Evolutionary conservation across 768 basidiomycete genomes (phyloP).

Genomic region (Leccinum olivaceopallidum): DNA sequence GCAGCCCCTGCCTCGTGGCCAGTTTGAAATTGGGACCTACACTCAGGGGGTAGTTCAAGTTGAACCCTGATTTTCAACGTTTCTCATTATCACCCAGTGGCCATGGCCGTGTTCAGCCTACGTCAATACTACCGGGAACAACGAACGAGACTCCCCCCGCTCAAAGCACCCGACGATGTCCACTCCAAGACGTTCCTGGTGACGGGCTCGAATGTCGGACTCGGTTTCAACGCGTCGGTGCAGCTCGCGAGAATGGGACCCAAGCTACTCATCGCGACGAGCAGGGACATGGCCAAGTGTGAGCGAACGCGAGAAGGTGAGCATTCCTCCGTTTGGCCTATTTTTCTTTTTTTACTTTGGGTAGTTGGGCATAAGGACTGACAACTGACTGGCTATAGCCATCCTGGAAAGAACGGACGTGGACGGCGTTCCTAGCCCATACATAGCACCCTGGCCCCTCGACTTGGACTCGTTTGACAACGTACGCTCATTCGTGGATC

Average conservation of each 20-base stretch:
- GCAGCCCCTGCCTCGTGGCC: too few relatives aligned
- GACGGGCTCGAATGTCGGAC: constrained; percentile 46
- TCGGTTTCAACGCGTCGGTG: constrained; percentile 28
- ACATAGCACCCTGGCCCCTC: constrained; percentile 32
- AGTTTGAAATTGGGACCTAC: too few relatives aligned
- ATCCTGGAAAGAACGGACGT: constrained; percentile 14
- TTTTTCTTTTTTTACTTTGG: too few relatives aligned
- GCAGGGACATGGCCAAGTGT: constrained; percentile 30
- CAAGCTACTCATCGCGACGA: constrained; percentile 32
- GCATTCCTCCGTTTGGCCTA: neutral
- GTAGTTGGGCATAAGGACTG: neutral
- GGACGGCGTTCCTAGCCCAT: neutral
- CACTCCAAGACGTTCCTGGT: constrained; percentile 48
- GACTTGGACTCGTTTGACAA: constrained; percentile 33
- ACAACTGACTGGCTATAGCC: neutral
- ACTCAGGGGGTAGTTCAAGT: too few relatives aligned
- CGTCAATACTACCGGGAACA: constrained; percentile 21
- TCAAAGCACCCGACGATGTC: constrained; percentile 31
- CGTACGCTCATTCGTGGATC: constrained; percentile 32
- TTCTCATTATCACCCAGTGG: too few relatives aligned
- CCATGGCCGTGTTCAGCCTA: neutral
- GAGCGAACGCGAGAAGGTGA: constrained; percentile 16
- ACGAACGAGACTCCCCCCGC: constrained; percentile 14
- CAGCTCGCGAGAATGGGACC: constrained; percentile 36
- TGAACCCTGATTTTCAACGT: too few relatives aligned